phyloP scores from a whole-genome alignment of 129 eudicot genomes.

The Lactuca saligna region DNA sequence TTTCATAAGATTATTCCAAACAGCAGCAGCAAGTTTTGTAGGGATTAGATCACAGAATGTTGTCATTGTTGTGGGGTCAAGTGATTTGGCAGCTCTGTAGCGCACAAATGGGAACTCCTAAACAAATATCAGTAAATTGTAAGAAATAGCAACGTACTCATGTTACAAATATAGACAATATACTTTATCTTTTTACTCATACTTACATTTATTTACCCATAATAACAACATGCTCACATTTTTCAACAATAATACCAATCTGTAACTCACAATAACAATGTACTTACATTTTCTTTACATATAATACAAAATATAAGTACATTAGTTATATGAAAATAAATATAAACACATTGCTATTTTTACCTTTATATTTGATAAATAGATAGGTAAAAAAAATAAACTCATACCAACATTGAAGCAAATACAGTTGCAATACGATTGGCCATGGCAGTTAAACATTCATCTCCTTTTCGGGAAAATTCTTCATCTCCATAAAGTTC shows the following conservation, averaged over 20 bases:
- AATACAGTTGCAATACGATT: slow-evolving; percentile 85
- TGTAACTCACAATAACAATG: not conserved
- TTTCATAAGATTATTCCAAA: slow-evolving; percentile 82
- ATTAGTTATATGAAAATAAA: too few species aligned
- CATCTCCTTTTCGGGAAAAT: slow-evolving; percentile 56
- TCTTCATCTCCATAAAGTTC: slow-evolving; percentile 88
- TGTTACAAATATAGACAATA: not conserved
- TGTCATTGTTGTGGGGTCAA: slow-evolving; percentile 81
- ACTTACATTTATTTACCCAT: not conserved
- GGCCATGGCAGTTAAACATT: slow-evolving; percentile 71
- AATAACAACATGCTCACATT: not conserved
- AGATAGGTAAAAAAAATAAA: not conserved
- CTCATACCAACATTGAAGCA: slow-evolving; percentile 85
- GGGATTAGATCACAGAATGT: slow-evolving; percentile 84
- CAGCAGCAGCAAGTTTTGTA: slow-evolving; percentile 91
- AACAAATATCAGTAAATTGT: not conserved
- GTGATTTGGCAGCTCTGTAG: slow-evolving; percentile 92
- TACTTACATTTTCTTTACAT: not conserved
- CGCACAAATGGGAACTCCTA: slow-evolving; percentile 95
- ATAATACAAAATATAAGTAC: too few species aligned
- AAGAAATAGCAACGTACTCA: not conserved
- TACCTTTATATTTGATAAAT: not conserved
- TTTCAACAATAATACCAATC: too few species aligned
- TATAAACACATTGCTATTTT: not conserved
- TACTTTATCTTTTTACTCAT: not conserved